Base-by-base conservation (phyloP, 1,284 basidiomycete species). In the Moniliophthora roreri region DNA sequence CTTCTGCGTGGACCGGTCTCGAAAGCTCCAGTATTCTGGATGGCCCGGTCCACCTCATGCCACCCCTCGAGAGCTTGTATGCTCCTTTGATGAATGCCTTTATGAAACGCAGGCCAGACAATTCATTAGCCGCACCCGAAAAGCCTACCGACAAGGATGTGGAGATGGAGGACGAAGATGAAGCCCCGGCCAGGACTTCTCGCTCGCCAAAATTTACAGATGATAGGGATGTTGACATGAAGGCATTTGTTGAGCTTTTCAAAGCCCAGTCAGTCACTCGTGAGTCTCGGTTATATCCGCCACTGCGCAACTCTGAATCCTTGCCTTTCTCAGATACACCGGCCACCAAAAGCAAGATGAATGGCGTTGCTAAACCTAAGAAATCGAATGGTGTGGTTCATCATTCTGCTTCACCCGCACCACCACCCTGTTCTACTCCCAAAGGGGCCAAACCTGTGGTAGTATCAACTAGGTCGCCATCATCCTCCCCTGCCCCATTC, bases 1-100 rank as follows among this genome's bases (percentile, higher is more conserved):
- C 62, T 32, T 61, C 69, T 51, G 62, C 68, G 36, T 71, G 72
- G 74, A 71, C 64, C 57, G 71, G 68, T 50, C 73, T 69, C 53
- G 71, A 75, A 56, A 69, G 70, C 2, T 62, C 71, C n/a, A 72
- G 73, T 52, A 70, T 87, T 41, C 90, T 94, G 63, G 82, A 87
- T 57, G 81, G 79, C 2, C 88, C 93, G 4, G 82, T 89, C 26
- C 89, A 95, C 70, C 79, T 93, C 46, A 78, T 92, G 62, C 93
- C 93, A 13, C 84, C 93, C 4, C 73, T 95, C 52, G 80, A 86
- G 47, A 74, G 78, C 47, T 69, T 96, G 39, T 95, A 91, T 66
- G 85, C 90, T 34, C 73, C 85, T 15, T 73, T 95, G 60, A 79
- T 95, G 63, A 76, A 79, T 42, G 75, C 80, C 46, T 82, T 93